Base-by-base conservation (phyloP, 2,329 filamentous ascomycete genomes). In the Rasamsonia emersonii region DNA sequence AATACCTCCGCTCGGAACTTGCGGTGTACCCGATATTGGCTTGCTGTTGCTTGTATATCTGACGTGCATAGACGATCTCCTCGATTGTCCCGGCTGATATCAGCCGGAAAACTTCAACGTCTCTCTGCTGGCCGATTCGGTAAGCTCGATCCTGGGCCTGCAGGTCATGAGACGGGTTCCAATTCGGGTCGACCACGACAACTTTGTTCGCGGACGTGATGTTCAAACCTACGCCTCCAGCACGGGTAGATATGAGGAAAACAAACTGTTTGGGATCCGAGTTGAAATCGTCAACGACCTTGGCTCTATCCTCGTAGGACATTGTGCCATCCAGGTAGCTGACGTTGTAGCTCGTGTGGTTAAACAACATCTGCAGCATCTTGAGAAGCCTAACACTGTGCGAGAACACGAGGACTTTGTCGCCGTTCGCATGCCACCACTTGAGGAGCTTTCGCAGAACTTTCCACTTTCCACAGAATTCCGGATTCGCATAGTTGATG, bases 41-140 rank as follows among this genome's bases (percentile, higher is more conserved):
- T 61, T 96, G 91, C 50, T 98, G 91, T 53, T 98, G 91, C 58
- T 98, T 98, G 70, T 98, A 98, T 23, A 98, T 91, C 50, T 98
- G 91, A 5, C 91, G 75, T 0, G 89, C 91, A 49, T 98, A 98
- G 5, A 96, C 86, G 33, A 95, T 91, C 57, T 98, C 91, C 53
- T 98, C 91, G 10, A 98, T 86, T 0, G 91, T 96, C 1, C 91
- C 91, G 1, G 84, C 78, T 2, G 83, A 89, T 11, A 98, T 77
- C 1, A 98, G 73, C 3, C 91, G 79, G 54, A 94, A 96, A 1
- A 96, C 89, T 53, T 98, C 91, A 0, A 98, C 91, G 50, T 96
- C 86, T 13, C 91, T 73, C 0, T 75, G 77, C 58, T 98, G 91
- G 0, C 91, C 91, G 41, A 98, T 96, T 31, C 91, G 80, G 54